phyloP scores from a whole-genome alignment of 352 stramenopile genomes.

The Phytophthora ohioensis region DNA sequence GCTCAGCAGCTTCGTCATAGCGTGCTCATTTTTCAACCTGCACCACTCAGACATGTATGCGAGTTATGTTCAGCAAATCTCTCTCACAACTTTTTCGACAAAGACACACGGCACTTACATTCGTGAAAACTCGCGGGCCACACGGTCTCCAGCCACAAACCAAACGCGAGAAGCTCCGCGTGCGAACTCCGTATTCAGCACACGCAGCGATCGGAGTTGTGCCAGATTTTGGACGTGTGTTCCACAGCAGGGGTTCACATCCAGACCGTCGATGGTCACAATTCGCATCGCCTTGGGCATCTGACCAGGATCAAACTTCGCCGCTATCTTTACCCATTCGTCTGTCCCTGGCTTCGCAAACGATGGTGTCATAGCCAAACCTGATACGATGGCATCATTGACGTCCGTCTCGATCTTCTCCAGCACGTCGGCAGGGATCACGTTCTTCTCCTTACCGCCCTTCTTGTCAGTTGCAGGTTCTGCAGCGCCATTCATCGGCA shows the following conservation, averaged over 20 bases:
- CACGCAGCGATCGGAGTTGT: constrained; percentile 77
- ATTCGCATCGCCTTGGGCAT: constrained; percentile 79
- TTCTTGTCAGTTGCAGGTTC: constrained; percentile 30
- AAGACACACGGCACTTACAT: constrained; percentile 52
- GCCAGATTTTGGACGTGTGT: constrained; percentile 84
- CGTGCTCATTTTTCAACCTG: constrained; percentile 70
- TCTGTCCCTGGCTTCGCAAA: constrained; percentile 62
- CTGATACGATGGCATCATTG: constrained; percentile 78
- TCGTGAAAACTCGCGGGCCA: constrained; percentile 79
- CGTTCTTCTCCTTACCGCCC: constrained; percentile 45
- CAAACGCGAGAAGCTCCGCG: constrained; percentile 76
- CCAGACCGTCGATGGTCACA: constrained; percentile 84
- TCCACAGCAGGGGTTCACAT: constrained; percentile 90
- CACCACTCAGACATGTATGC: not conserved
- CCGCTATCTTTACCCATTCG: constrained; percentile 65
- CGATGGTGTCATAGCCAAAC: constrained; percentile 63
- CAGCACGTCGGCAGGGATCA: constrained; percentile 51
- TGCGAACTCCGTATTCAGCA: constrained; percentile 79
- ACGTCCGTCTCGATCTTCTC: constrained; percentile 73
- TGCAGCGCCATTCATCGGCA: constrained; percentile 40
- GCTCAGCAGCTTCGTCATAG: constrained; percentile 78
- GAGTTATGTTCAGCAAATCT: constrained; percentile 7
- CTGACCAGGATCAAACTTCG: constrained; percentile 64
- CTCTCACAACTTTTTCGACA: not conserved
- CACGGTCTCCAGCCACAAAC: constrained; percentile 86